Evolutionary conservation across 345 rosid species (phyloP), one percentile per base, ranked within the genome.

Genomic region (Eutrema japonicum): DNA sequence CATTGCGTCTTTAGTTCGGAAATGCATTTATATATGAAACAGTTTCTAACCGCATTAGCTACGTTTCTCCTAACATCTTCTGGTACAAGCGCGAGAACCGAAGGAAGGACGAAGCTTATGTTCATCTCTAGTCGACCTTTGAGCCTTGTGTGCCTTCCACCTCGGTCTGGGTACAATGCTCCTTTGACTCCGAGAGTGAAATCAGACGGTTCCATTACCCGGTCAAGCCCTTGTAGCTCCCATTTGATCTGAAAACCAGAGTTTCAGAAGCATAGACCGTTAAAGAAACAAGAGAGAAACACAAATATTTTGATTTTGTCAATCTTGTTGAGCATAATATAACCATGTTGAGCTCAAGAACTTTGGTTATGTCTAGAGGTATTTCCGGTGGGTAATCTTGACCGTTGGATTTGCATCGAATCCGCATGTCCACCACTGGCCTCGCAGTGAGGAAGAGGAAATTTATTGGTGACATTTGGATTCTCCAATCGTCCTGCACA

Each of bases 211-310:
- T 86, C 64, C 43, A 84, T 62, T 57, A 75, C 66, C 54, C 70
- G 65, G 55, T 88, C 87, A 48, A 94, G 95, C 68, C 96, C 97
- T 76, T 80, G 77, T 66, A 94, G 96, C 84, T 88, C 87, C 97
- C 98, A 94, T 73, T 89, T 86, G n/a, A 76, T 82, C 95, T 91
- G 80, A 63, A 79, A 69, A 2, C 16, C 41, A 1, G 12, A 8
- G 3, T 18, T 22, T 13, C 18, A 7, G 10, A 71, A 27, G 9
- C 7, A 6, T 14, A 47, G 7, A 64, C 14, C 10, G 40, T n/a
- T 27, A 29, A n/a, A n/a, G 10, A 4, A 40, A 40, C 14, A 10
- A 56, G 45, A 32, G 32, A 54, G 41, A 14, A 12, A 4, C 5
- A 0, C 18, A 45, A 22, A 3, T n/a, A 4, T 40, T 16, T 6